These are phyloP conservation scores for Penicillium frequentans DNA, from an alignment of 2,329 filamentous ascomycete genomes.

Conservation along the genomic window DNA sequence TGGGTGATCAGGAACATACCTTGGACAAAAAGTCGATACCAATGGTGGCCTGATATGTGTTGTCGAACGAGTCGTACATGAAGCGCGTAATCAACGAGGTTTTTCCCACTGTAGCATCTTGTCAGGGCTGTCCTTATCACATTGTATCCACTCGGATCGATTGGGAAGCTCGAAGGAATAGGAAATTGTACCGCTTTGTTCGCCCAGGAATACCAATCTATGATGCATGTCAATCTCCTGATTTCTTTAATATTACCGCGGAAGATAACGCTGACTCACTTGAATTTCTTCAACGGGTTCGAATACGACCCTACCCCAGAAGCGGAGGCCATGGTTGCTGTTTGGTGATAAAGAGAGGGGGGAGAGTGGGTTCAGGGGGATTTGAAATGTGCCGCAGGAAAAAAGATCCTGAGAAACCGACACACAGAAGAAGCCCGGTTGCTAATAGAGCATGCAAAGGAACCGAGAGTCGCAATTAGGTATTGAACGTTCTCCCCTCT, in stretches of 20 bases:
- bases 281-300: constrained; percentile 99
- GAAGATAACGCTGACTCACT: constrained; percentile 57
- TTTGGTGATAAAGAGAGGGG: constrained; percentile 19
- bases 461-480: constrained; percentile 4
- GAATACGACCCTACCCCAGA: constrained; percentile 82
- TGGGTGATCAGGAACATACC: constrained; percentile 51
- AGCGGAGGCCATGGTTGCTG: constrained; percentile 71
- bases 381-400: constrained; percentile 1
- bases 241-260: not conserved
- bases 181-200: constrained; percentile 82
- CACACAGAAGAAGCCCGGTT: not conserved
- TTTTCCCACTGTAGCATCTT: constrained; percentile 73
- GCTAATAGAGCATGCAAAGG: not conserved
- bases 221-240: constrained; percentile 25
- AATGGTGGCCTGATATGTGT: constrained; percentile 99
- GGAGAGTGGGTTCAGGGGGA: constrained; percentile 33
- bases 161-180: constrained; percentile 17
- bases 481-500: not conserved
- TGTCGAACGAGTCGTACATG: constrained; percentile 99
- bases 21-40: constrained; percentile 99
- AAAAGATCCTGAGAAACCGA: not conserved
- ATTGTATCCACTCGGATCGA: not conserved
- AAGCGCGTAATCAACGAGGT: constrained; percentile 98
- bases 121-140: constrained; percentile 15
- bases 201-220: constrained; percentile 94